These are phyloP conservation scores for Solanum hybrid DNA, from an alignment of 305 asterid species.

Conservation along the genomic window DNA sequence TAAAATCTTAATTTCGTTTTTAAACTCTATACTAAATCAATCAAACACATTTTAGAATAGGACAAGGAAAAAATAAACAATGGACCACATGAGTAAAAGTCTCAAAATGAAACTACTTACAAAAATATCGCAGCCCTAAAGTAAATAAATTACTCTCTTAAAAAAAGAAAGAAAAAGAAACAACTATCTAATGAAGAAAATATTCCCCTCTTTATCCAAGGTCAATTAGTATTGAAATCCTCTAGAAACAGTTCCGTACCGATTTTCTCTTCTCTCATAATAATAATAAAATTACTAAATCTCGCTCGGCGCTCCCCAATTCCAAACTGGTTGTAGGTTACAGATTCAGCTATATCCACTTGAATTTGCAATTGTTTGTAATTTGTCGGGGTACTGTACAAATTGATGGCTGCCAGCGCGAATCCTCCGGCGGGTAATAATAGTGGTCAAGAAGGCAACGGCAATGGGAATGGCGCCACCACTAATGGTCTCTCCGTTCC, in stretches of 20 bases:
- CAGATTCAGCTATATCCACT: neutral
- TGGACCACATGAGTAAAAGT: neutral
- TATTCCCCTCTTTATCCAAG: neutral
- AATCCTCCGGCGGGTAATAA: constrained; percentile 41
- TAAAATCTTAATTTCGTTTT: too few species aligned
- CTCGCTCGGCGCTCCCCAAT: neutral
- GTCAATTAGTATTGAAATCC: neutral
- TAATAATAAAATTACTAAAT: neutral
- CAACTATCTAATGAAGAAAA: neutral
- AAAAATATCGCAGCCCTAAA: neutral
- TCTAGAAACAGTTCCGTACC: neutral
- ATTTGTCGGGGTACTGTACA: neutral
- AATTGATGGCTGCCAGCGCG: constrained; percentile 77
- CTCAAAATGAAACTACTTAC: neutral
- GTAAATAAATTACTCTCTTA: neutral
- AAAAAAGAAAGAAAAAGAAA: neutral
- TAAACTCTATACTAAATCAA: neutral
- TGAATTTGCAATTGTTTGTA: neutral
- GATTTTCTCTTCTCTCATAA: neutral
- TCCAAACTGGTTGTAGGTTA: neutral
- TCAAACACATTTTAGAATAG: neutral
- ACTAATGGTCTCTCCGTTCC: constrained; percentile 21
- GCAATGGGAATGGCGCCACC: constrained; percentile 21
- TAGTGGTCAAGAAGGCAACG: constrained; percentile 15
- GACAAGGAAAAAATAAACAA: neutral